Evolutionary conservation across 345 rosid genomes (phyloP).

Genomic region (Leavenworthia alabamica): DNA sequence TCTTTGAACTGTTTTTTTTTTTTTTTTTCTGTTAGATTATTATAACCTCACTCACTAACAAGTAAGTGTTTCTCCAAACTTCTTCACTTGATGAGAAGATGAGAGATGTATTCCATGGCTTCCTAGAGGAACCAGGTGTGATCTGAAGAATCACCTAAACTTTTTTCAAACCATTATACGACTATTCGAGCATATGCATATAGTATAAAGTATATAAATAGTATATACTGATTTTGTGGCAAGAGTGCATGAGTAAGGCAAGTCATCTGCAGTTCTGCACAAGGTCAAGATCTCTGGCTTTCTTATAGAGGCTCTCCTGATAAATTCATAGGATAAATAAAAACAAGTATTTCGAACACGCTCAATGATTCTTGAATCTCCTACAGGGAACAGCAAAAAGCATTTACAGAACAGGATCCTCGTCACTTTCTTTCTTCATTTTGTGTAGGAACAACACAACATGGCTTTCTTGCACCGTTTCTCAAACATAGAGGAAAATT

Average conservation of each 20-base stretch:
- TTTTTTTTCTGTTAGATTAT: too few relatives aligned
- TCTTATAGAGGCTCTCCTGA: conserved; percentile 10
- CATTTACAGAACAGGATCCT: conserved; percentile 7
- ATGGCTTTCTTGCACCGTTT: conserved; percentile 11
- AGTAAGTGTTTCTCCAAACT: background rate
- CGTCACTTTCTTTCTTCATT: background rate
- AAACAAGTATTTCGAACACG: conserved; percentile 20
- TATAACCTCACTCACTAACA: too few relatives aligned
- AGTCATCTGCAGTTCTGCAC: too few relatives aligned
- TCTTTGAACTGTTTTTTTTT: too few relatives aligned
- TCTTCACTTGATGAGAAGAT: conserved; percentile 50
- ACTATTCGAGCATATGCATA: too few relatives aligned
- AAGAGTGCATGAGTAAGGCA: background rate
- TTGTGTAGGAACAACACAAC: conserved; percentile 12
- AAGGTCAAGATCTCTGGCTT: background rate
- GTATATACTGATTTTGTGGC: background rate
- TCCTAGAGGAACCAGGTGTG: conserved; percentile 75
- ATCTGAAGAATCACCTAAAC: too few relatives aligned
- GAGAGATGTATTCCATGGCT: conserved; percentile 73
- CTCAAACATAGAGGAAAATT: background rate
- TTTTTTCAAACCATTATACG: too few relatives aligned
- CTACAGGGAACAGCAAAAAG: conserved; percentile 13
- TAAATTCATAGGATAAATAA: background rate
- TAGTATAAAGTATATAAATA: too few relatives aligned
- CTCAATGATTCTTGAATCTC: conserved; percentile 19